These are phyloP conservation scores for Paecilomyces variotii DNA, from an alignment of 2,329 filamentous ascomycete species.

Conservation along the genomic window DNA sequence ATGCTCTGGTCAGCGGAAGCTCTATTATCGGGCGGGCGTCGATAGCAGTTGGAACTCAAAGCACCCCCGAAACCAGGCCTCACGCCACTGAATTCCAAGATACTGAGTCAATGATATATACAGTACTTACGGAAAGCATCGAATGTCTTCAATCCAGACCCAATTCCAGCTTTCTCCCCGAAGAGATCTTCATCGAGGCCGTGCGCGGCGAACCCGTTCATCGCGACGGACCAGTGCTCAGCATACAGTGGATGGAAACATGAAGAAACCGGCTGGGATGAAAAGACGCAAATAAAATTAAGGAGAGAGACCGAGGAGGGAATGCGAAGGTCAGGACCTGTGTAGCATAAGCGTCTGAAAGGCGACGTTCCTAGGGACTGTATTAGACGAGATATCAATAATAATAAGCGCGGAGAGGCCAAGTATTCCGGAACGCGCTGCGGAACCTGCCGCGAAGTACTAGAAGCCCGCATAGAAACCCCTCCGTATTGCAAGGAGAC, in stretches of 20 bases:
- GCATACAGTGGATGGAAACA: conserved; percentile 15
- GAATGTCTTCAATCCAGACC: conserved; percentile 65
- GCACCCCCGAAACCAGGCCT: background rate
- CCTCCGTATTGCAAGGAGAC: too few species aligned
- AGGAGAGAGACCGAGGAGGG: background rate
- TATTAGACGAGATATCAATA: background rate
- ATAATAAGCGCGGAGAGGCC: conserved; percentile 8
- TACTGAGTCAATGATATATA: background rate
- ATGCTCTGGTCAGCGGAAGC: background rate
- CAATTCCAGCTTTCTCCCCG: conserved; percentile 57
- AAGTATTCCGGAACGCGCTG: conserved; percentile 5
- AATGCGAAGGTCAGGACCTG: background rate
- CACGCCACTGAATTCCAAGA: background rate
- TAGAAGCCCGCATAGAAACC: background rate
- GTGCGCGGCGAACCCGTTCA: conserved; percentile 72
- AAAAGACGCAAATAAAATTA: conserved; percentile 2
- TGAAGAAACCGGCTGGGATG: conserved; percentile 12
- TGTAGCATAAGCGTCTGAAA: background rate
- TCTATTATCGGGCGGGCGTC: background rate
- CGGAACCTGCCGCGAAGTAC: background rate
- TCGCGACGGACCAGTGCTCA: conserved; percentile 30
- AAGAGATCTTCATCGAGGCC: conserved; percentile 72
- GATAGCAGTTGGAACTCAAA: background rate
- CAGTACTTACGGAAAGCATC: conserved; percentile 81
- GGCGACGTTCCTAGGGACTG: background rate